Evolutionary conservation across 495 filamentous ascomycete genomes (phyloP).

Genomic region (Choiromyces venosus): DNA sequence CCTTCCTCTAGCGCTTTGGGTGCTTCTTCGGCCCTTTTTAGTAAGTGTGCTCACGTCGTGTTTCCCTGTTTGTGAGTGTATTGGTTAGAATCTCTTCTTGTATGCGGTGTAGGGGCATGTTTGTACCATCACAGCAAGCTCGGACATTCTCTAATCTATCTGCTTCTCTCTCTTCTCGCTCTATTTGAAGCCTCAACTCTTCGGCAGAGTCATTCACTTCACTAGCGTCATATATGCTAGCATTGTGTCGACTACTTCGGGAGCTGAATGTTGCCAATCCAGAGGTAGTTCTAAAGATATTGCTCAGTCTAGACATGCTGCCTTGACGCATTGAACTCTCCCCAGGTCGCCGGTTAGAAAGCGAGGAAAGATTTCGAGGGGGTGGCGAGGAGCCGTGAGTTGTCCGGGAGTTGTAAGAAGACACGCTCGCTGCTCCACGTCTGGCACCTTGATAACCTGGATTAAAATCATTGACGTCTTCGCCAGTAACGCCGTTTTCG

Average conservation of each 20-base stretch:
- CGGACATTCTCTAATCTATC: constrained; percentile 88
- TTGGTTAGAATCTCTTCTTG: constrained; percentile 36
- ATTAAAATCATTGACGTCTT: constrained; percentile 89
- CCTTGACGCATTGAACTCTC: constrained; percentile 48
- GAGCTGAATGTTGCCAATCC: constrained; percentile 45
- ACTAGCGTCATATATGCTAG: constrained; percentile 63
- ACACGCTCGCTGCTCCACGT: constrained; percentile 62
- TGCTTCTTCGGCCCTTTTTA: constrained; percentile 28
- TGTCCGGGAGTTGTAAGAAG: constrained; percentile 73
- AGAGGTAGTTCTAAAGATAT: constrained; percentile 37
- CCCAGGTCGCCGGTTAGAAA: constrained; percentile 41
- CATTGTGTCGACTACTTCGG: constrained; percentile 47
- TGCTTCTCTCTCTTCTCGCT: constrained; percentile 64
- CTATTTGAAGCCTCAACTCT: constrained; percentile 68
- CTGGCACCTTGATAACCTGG: constrained; percentile 56
- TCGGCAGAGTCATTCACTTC: constrained; percentile 72
- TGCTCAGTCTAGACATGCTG: constrained; percentile 46
- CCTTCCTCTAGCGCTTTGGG: constrained; percentile 25
- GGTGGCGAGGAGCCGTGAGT: constrained; percentile 56
- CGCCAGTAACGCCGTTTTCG: constrained; percentile 49
- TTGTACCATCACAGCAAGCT: constrained; percentile 92
- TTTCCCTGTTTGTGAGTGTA: constrained; percentile 54
- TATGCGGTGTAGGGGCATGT: constrained; percentile 4
- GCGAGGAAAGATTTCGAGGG: constrained; percentile 33
- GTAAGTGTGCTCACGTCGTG: constrained; percentile 61